A percentile compares a stretch with the other conserved stretches of the same genome.
phyloP scores from a whole-genome alignment of 116 monocot species.

The Papilionanthe hybrid region DNA sequence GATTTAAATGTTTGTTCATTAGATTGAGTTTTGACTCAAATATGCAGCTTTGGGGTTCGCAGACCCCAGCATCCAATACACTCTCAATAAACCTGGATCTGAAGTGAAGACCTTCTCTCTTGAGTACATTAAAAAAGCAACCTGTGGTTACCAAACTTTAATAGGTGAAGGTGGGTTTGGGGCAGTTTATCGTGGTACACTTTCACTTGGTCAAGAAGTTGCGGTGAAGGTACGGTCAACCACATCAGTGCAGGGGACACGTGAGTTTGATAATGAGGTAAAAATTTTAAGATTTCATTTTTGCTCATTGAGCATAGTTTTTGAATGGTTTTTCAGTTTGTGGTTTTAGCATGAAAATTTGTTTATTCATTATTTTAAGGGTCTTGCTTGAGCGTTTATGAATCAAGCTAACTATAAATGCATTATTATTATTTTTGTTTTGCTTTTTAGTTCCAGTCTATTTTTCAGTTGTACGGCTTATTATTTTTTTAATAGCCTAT shows the following conservation, averaged over 20 bases:
- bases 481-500: too few species aligned
- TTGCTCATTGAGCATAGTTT: background rate
- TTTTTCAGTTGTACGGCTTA: too few species aligned
- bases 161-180: slow-evolving; percentile 73
- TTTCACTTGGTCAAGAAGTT: slow-evolving; percentile 49
- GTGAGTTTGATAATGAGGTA: slow-evolving; percentile 69
- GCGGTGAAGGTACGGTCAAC: slow-evolving; percentile 63
- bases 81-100: slow-evolving; percentile 10
- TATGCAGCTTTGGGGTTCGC: slow-evolving; percentile 33
- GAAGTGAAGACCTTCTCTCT: slow-evolving; percentile 38
- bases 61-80: slow-evolving; percentile 13
- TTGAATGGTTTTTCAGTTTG: background rate
- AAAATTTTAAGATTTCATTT: background rate
- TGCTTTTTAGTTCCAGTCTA: too few species aligned
- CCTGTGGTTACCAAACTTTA: slow-evolving; percentile 35
- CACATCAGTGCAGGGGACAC: slow-evolving; percentile 60
- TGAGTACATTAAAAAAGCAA: slow-evolving; percentile 33
- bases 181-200: slow-evolving; percentile 50
- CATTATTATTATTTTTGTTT: too few species aligned
- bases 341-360: background rate
- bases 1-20: background rate
- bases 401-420: too few species aligned
- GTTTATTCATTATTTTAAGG: background rate
- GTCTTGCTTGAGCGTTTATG: too few species aligned
- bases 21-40: background rate